phyloP scores from a whole-genome alignment of 2,329 filamentous ascomycete species.

The Zymoseptoria ardabiliae region DNA sequence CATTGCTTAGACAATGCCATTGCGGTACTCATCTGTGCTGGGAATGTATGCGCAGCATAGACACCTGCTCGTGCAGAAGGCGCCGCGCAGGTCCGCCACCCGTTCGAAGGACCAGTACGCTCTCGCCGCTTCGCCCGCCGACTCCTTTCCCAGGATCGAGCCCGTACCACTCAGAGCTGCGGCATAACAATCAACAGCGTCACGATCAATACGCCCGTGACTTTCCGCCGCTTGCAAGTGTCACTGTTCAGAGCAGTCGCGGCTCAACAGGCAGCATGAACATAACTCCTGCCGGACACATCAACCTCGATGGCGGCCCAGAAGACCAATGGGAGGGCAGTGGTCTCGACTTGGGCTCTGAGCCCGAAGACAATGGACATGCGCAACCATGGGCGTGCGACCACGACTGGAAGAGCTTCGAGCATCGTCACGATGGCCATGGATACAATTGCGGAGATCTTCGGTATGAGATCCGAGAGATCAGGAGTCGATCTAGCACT shows the following conservation, averaged over 20 bases:
- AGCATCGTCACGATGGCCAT: conserved; percentile 3
- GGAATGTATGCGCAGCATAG: conserved; percentile 32
- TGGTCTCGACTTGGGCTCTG: conserved; percentile 31
- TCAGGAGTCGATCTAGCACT: too few species aligned
- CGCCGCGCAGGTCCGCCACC: not conserved
- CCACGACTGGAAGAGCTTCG: conserved; percentile 16
- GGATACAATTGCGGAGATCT: conserved; percentile 15
- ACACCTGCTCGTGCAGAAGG: conserved; percentile 24
- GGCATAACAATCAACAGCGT: too few species aligned
- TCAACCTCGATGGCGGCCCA: conserved; percentile 32
- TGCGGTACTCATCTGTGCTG: conserved; percentile 48
- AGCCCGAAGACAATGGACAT: conserved; percentile 24
- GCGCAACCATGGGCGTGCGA: conserved; percentile 23
- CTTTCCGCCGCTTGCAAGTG: too few species aligned
- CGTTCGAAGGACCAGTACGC: not conserved
- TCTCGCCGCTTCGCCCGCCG: too few species aligned
- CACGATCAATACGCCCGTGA: too few species aligned
- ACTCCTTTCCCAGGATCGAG: too few species aligned
- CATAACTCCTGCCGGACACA: not conserved
- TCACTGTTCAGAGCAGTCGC: too few species aligned
- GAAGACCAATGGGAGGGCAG: conserved; percentile 26
- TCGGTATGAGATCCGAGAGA: too few species aligned
- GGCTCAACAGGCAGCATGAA: too few species aligned
- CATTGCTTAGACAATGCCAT: conserved; percentile 29
- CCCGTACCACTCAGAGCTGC: too few species aligned